Base-by-base conservation (phyloP, 208 protist genomes). In the Leishmania guyanensis region DNA sequence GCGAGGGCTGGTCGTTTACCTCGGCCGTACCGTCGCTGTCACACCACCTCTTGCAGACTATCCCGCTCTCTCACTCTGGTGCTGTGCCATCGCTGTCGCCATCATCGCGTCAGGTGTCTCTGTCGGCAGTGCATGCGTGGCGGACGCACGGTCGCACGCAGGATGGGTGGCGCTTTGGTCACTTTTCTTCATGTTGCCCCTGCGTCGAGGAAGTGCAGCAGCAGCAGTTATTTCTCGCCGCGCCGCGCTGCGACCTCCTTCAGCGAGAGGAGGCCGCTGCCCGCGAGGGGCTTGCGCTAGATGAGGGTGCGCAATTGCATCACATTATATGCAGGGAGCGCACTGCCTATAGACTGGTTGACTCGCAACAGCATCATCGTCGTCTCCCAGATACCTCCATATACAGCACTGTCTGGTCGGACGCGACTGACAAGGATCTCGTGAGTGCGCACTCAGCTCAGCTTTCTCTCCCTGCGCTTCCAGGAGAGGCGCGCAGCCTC, bases 251-350 rank as follows among this genome's bases (percentile, higher is more conserved):
- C 36, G 26, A 6, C 29, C 60, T 84, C 1, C 22, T 80, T 20
- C 14, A 53, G 33, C 48, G 9, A 20, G 69, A 50, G 9, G 81
- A 84, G 70, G 53, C 70, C 12, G 75, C 76, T 51, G 81, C 68
- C 43, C 76, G 81, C 0, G 77, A 71, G 76, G 77, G 75, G 81
- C 12, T 74, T 9, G 68, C 22, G 39, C n/a, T 81, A 54, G 76
- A 77, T 36, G 76, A 70, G n/a, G 72, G 70, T 73, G 62, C 78
- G 54, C 69, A 78, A 50, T 71, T 74, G 50, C 81, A 77, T 36
- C 75, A 66, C 48, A 39, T 81, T 39, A 71, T 73, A 4, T 68
- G 81, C n/a, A 70, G 73, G 76, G 76, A 80, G 71, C 81, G 74
- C 53, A 56, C 53, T 51, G 81, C 16, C n/a, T 77, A 22, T 39